These are phyloP conservation scores for Paecilomyces variotii DNA, from an alignment of 2,329 filamentous ascomycete species.

Conservation along the genomic window DNA sequence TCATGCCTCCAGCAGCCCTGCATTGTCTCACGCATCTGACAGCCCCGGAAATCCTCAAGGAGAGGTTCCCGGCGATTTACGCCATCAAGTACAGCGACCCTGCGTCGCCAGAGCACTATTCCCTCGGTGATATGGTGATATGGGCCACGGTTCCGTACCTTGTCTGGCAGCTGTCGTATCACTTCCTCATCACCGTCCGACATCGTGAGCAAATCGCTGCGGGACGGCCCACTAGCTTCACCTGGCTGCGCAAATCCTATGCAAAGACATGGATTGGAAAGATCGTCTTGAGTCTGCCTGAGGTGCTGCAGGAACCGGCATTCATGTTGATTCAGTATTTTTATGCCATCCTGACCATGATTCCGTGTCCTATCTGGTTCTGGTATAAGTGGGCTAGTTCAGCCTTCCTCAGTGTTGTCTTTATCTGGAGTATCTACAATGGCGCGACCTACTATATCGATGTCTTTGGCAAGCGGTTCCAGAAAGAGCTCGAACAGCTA, in stretches of 20 bases:
- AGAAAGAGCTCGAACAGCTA: slow-evolving; percentile 87
- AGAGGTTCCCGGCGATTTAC: slow-evolving; percentile 77
- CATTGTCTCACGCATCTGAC: slow-evolving; percentile 88
- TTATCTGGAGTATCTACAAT: slow-evolving; percentile 92
- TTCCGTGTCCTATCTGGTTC: slow-evolving; percentile 94
- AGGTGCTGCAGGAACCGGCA: slow-evolving; percentile 68
- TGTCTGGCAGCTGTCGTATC: slow-evolving; percentile 86
- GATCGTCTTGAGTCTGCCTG: slow-evolving; percentile 70
- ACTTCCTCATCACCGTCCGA: slow-evolving; percentile 90
- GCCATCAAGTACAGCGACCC: slow-evolving; percentile 62
- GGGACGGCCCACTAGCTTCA: slow-evolving; percentile 91
- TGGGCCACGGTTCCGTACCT: slow-evolving; percentile 93
- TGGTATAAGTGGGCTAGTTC: slow-evolving; percentile 74
- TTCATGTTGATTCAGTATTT: slow-evolving; percentile 96
- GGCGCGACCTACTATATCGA: slow-evolving; percentile 98
- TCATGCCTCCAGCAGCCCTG: slow-evolving; percentile 92
- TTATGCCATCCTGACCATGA: slow-evolving; percentile 87
- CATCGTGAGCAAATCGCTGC: slow-evolving; percentile 94
- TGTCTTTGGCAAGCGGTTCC: slow-evolving; percentile 91
- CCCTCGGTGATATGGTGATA: slow-evolving; percentile 73
- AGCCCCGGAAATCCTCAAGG: slow-evolving; percentile 54
- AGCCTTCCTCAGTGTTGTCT: slow-evolving; percentile 70
- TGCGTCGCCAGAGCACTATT: slow-evolving; percentile 72
- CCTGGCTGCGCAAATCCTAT: slow-evolving; percentile 90
- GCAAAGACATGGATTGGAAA: slow-evolving; percentile 82